A percentile compares a stretch with the other conserved stretches of the same genome.
Conservation (phyloP, 2,329 filamentous ascomycete genomes). For the Colletotrichum cuscutae region DNA sequence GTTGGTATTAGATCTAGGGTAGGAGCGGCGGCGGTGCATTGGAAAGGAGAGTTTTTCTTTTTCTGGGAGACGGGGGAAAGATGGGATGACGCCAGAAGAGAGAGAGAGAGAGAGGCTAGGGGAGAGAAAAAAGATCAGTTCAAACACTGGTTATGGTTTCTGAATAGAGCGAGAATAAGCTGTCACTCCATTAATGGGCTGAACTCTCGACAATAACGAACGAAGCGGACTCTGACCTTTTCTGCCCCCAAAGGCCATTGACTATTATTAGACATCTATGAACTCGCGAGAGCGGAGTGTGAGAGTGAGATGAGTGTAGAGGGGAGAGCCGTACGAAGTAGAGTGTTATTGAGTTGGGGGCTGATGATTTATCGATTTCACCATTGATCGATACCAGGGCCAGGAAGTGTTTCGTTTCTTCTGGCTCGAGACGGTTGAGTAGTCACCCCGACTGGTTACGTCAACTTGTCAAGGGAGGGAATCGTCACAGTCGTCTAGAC, state of each 20-base stretch:
- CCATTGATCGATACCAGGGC: background rate
- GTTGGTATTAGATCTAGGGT: background rate
- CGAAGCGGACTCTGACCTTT: background rate
- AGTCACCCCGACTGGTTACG: background rate
- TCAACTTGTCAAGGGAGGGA: background rate
- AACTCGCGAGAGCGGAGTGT: background rate
- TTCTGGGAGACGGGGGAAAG: background rate
- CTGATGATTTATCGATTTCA: background rate
- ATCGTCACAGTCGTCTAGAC: background rate
- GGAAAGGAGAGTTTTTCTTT: background rate
- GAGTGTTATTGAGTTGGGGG: background rate
- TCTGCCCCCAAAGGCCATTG: background rate
- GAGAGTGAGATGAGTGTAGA: background rate
- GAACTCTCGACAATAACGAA: conserved; percentile 6
- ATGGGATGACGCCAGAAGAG: conserved; percentile 14
- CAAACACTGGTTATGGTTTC: conserved; percentile 15
- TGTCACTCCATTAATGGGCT: conserved; percentile 9
- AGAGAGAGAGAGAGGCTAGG: background rate
- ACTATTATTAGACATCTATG: conserved; percentile 13
- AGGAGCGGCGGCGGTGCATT: background rate
- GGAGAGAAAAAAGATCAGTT: conserved; percentile 1
- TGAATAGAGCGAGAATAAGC: background rate
- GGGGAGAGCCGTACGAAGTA: too few species aligned
- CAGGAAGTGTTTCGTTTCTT: conserved; percentile 23
- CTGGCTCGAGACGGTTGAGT: background rate